These are phyloP conservation scores for Annulohypoxylon nitens DNA, from an alignment of 495 filamentous ascomycete genomes.

Conservation along the genomic window DNA sequence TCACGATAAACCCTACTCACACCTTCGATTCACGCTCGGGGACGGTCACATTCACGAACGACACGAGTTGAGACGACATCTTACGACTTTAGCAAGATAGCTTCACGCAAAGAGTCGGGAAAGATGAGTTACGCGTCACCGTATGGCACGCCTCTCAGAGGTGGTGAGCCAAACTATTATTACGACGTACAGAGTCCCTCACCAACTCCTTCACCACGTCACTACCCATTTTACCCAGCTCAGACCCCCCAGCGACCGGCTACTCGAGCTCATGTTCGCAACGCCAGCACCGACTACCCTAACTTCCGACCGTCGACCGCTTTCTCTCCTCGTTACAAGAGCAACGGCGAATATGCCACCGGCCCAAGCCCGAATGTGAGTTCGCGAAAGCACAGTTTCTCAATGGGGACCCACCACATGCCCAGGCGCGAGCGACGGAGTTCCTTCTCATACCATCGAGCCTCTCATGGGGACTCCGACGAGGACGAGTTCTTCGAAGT, in stretches of 20 bases:
- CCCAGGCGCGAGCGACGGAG: conserved; percentile 62
- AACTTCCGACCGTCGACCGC: conserved; percentile 55
- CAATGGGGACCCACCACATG: conserved; percentile 57
- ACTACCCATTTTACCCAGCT: conserved; percentile 59
- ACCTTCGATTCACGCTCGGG: conserved; percentile 38
- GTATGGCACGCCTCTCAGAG: conserved; percentile 58
- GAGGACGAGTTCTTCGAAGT: conserved; percentile 70
- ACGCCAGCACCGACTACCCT: conserved; percentile 57
- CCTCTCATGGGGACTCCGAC: conserved; percentile 71
- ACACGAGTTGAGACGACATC: conserved; percentile 23
- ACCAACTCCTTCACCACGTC: conserved; percentile 64
- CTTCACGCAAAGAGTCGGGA: conserved; percentile 53
- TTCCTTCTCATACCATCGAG: conserved; percentile 67
- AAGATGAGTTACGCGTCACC: conserved; percentile 63
- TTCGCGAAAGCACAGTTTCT: conserved; percentile 65
- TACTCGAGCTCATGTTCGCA: conserved; percentile 62
- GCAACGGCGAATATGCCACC: conserved; percentile 69
- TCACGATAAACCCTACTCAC: conserved; percentile 15
- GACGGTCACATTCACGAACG: conserved; percentile 37
- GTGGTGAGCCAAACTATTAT: conserved; percentile 53
- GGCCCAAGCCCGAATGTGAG: conserved; percentile 65
- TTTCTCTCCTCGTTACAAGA: conserved; percentile 64
- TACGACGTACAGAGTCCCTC: conserved; percentile 63
- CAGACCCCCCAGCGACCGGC: conserved; percentile 61
- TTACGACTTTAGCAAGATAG: conserved; percentile 33